Percentiles rank a stretch among this genome's conserved stretches.
Evolutionary conservation across 78 protist genomes (phyloP).

Genomic region (Dictyostelium firmibasis): DNA sequence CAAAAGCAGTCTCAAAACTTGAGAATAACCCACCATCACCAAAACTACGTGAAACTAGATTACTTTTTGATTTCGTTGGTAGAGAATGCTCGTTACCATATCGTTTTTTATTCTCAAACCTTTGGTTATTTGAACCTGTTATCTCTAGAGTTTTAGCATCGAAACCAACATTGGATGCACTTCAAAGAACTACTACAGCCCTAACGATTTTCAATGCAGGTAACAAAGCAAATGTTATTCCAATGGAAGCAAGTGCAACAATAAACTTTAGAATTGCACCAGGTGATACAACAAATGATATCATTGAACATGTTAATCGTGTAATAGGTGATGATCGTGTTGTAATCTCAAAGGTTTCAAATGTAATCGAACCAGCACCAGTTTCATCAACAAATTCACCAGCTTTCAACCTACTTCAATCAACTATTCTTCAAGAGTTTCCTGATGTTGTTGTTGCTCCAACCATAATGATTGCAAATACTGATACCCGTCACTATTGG

Average conservation of each 20-base stretch:
- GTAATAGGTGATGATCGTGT: constrained; percentile 46
- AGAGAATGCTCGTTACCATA: constrained; percentile 52
- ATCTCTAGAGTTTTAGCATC: background rate
- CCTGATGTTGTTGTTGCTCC: constrained; percentile 71
- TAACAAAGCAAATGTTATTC: constrained; percentile 56
- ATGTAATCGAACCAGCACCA: constrained; percentile 38
- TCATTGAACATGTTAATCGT: constrained; percentile 21
- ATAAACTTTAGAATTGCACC: constrained; percentile 50
- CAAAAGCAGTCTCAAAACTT: constrained; percentile 33
- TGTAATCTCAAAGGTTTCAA: background rate
- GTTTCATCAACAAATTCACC: constrained; percentile 24
- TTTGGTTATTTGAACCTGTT: constrained; percentile 65
- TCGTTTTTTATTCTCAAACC: constrained; percentile 35
- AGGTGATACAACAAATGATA: background rate
- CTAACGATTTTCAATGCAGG: constrained; percentile 53
- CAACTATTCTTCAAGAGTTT: constrained; percentile 64
- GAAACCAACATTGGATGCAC: constrained; percentile 43
- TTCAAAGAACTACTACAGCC: constrained; percentile 74
- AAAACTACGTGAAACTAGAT: background rate
- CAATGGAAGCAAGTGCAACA: constrained; percentile 32
- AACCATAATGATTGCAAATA: constrained; percentile 58
- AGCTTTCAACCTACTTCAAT: constrained; percentile 44
- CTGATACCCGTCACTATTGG: constrained; percentile 64
- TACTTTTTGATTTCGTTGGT: constrained; percentile 43
- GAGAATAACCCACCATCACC: constrained; percentile 42